Evolutionary conservation across 441 rosid genomes (phyloP), one percentile per base, ranked within the genome.

Genomic region (Theobroma grandiflorum): DNA sequence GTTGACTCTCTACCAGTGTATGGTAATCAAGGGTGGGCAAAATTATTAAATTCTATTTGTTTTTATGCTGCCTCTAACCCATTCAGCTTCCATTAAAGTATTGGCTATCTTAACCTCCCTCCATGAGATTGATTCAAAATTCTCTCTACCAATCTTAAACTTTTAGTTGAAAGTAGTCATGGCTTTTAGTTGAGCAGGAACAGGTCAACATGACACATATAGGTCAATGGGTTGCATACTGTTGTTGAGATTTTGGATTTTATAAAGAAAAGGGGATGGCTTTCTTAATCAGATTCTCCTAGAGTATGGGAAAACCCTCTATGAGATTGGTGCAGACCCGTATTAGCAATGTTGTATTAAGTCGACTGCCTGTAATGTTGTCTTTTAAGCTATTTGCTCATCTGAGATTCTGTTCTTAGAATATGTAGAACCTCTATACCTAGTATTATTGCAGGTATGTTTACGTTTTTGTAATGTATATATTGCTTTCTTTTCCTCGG

Each of bases 381-480:
- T 10, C 26, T 50, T 71, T 50, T 71, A 49, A 49, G 49, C 42
- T 35, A 18, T 53, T n/a, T 72, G 45, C n/a, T 53, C 10, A 53
- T 72, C 18, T n/a, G 35, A 5, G 10, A 43, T 10, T 37, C 9
- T 53, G 47, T n/a, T 72, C 33, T 53, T 6, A 37, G n/a, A 52
- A 53, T 18, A 8, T 26, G 11, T 53, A 72, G 49, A 72, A 37
- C 47, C 53, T 35, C 35, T 10, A 10, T 53, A 37, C 33, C 35
- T 72, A n/a, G 61, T 72, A 35, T 42, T 72, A 53, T 63, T 53
- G 64, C 76, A 10, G 43, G 49, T n/a, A 53, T 72, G 49, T 53
- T 26, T 6, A 10, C 11, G 6, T 11, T 31, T 61, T 26, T 61
- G 6, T 53, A 45, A 45, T 7, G 49, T 9, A 18, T 9, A 50